phyloP scores from a whole-genome alignment of 2,329 filamentous ascomycete species.

The Seiridium unicorne region DNA sequence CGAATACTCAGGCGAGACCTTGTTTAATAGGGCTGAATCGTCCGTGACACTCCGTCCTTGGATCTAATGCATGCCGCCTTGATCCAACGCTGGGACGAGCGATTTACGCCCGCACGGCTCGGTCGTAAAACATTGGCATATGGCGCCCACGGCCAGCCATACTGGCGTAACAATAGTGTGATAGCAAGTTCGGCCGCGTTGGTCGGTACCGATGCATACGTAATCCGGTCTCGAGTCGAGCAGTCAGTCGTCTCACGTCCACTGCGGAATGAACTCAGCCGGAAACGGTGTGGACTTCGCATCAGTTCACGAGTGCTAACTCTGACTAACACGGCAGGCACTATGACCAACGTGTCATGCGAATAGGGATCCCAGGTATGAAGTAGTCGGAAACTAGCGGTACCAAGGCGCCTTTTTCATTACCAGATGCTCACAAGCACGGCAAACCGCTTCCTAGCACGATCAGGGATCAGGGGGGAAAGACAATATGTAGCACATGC shows the following conservation, averaged over 20 bases:
- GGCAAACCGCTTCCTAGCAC: background rate
- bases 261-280: background rate
- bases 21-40: background rate
- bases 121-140: no score
- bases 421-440: background rate
- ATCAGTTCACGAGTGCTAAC: background rate
- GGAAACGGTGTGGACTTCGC: background rate
- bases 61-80: no score
- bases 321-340: background rate
- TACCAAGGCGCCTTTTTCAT: background rate
- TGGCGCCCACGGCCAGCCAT: no score
- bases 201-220: background rate
- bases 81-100: no score
- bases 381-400: background rate
- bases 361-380: background rate
- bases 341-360: constrained; percentile 1
- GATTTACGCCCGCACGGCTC: no score
- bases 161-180: no score
- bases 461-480: background rate
- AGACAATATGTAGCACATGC: background rate
- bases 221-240: background rate
- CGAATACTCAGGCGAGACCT: background rate
- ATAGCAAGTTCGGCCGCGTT: no score
- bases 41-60: no score
- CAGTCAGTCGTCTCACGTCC: background rate